Percentiles rank a stretch among this genome's conserved stretches.
Conservation (phyloP, 768 basidiomycete genomes). For the Suillus subluteus region DNA sequence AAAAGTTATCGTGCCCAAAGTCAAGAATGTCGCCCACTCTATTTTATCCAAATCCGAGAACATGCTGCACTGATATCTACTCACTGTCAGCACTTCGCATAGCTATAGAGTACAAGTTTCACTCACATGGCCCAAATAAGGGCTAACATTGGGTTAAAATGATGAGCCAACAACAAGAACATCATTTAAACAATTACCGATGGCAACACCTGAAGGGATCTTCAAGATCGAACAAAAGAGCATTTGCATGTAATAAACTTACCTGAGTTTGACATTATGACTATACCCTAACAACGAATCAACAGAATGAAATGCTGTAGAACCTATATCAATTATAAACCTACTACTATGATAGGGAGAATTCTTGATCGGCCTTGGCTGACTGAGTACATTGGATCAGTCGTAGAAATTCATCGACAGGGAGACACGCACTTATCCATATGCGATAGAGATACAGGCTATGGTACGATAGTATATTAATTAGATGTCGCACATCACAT, state of each 20-base stretch:
- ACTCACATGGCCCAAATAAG: slow-evolving; percentile 5
- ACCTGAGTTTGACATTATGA: neutral
- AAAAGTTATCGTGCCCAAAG: neutral
- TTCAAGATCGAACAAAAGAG: neutral
- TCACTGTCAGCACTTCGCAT: neutral
- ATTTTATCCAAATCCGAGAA: slow-evolving; percentile 2
- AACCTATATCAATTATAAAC: neutral
- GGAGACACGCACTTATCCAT: too few relatives aligned
- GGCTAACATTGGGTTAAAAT: neutral
- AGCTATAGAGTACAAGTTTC: neutral
- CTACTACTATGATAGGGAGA: neutral
- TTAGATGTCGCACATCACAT: too few relatives aligned
- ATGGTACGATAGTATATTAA: too few relatives aligned
- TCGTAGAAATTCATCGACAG: too few relatives aligned
- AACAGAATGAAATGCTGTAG: neutral
- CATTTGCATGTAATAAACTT: neutral
- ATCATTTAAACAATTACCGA: neutral
- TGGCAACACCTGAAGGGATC: neutral
- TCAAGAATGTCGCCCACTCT: slow-evolving; percentile 4
- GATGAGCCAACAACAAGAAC: neutral
- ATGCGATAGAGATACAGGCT: too few relatives aligned
- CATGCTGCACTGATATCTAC: slow-evolving; percentile 2
- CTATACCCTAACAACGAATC: neutral
- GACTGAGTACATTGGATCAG: too few relatives aligned
- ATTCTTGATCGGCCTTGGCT: too few relatives aligned